Evolutionary conservation across 2,329 filamentous ascomycete species (phyloP).

Genomic region (Penicillium brevicompactum): DNA sequence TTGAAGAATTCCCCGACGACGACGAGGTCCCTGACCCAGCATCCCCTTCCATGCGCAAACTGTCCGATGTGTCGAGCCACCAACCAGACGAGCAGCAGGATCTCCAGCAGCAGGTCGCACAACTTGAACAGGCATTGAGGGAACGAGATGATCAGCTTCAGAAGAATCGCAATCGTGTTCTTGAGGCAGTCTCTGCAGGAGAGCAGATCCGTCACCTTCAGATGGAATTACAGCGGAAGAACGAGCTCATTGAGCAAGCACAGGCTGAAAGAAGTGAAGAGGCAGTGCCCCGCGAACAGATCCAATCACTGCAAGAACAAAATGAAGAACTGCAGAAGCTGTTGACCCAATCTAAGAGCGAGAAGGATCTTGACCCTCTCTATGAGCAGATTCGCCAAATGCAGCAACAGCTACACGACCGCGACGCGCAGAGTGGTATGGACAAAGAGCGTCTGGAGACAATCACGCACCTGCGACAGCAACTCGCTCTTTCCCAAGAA

Average conservation of each 20-base stretch:
- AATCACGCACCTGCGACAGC: conserved; percentile 35
- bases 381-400: conserved; percentile 35
- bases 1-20: conserved; percentile 38
- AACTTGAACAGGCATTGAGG: conserved; percentile 33
- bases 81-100: conserved; percentile 20
- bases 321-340: conserved; percentile 29
- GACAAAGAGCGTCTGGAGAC: conserved; percentile 34
- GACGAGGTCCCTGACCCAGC: conserved; percentile 18
- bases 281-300: conserved; percentile 30
- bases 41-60: conserved; percentile 32
- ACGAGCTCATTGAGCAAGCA: conserved; percentile 30
- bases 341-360: conserved; percentile 24
- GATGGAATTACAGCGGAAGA: conserved; percentile 38
- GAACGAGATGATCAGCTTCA: conserved; percentile 40
- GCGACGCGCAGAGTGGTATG: conserved; percentile 21
- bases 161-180: conserved; percentile 32
- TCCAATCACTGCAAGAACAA: conserved; percentile 31
- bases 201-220: conserved; percentile 45
- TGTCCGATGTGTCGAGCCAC: conserved; percentile 20
- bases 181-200: conserved; percentile 38
- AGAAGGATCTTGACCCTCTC: conserved; percentile 27
- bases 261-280: conserved; percentile 27
- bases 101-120: conserved; percentile 34
- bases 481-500: conserved; percentile 35
- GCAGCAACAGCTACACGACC: conserved; percentile 34